phyloP scores from a whole-genome alignment of 257 asterid species.

The Ilex asprella region DNA sequence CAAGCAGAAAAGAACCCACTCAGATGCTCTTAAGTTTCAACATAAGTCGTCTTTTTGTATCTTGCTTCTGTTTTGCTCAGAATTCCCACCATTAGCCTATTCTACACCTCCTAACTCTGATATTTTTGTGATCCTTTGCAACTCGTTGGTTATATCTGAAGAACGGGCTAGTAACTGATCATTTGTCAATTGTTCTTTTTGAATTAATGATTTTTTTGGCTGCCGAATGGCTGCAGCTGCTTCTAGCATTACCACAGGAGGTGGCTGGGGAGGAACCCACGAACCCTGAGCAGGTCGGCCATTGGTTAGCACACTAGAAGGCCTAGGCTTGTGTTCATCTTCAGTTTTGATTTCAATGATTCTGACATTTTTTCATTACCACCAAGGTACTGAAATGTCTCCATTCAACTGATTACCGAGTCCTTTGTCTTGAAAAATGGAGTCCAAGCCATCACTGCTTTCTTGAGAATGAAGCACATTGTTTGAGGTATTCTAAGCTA shows the following conservation, averaged over 20 bases:
- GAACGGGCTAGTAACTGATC: conserved; percentile 52
- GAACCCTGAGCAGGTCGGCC: conserved; percentile 53
- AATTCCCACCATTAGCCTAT: conserved; percentile 36
- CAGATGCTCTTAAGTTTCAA: conserved; percentile 13
- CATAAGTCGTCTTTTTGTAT: conserved; percentile 32
- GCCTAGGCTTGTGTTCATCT: conserved; percentile 27
- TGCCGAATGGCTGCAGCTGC: conserved; percentile 96
- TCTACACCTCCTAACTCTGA: conserved; percentile 62
- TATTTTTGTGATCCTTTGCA: conserved; percentile 61
- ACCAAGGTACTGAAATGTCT: conserved; percentile 45
- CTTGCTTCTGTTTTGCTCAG: conserved; percentile 33
- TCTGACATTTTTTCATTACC: conserved; percentile 51
- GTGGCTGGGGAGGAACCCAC: conserved; percentile 98
- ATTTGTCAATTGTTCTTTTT: conserved; percentile 46
- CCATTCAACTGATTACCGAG: conserved; percentile 29
- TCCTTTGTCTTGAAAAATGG: conserved; percentile 20
- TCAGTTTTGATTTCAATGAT: conserved; percentile 56
- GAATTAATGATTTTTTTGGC: conserved; percentile 54
- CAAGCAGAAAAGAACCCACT: conserved; percentile 5
- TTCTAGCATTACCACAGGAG: conserved; percentile 85
- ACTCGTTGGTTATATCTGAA: conserved; percentile 45
- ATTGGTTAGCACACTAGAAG: conserved; percentile 20
- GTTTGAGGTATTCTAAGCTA: conserved; percentile 38
- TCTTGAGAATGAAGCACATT: conserved; percentile 38
- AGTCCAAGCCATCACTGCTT: conserved; percentile 24